phyloP scores from a whole-genome alignment of 768 basidiomycete species.

The Mycena kentingensis region DNA sequence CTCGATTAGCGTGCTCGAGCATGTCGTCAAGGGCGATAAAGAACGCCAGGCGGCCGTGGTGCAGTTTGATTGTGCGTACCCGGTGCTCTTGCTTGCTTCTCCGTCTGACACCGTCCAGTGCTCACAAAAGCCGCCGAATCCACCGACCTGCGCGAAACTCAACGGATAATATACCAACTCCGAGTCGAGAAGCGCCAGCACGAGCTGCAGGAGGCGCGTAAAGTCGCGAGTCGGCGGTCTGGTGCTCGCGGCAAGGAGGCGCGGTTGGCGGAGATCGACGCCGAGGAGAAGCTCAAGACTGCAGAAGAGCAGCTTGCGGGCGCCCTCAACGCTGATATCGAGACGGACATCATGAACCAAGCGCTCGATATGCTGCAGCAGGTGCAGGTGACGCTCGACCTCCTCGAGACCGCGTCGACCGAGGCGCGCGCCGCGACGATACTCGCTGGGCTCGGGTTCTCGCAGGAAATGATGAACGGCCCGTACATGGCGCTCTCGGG shows the following conservation, averaged over 20 bases:
- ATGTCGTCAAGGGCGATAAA: conserved; percentile 47
- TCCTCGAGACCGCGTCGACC: conserved; percentile 41
- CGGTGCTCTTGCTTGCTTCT: conserved; percentile 3
- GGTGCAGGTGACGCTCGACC: conserved; percentile 13
- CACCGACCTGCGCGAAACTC: conserved; percentile 20
- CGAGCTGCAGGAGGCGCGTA: conserved; percentile 38
- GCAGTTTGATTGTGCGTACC: conserved; percentile 31
- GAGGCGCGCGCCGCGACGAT: conserved; percentile 54
- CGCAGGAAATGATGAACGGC: conserved; percentile 36
- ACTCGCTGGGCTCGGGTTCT: conserved; percentile 63
- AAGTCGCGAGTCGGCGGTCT: conserved; percentile 52
- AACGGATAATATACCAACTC: conserved; percentile 32
- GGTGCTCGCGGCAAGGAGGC: conserved; percentile 61
- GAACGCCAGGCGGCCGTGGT: conserved; percentile 35
- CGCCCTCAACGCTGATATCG: conserved; percentile 25
- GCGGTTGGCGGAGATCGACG: conserved; percentile 49
- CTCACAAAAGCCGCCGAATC: conserved; percentile 33
- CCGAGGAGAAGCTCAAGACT: conserved; percentile 43
- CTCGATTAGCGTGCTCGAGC: conserved; percentile 36
- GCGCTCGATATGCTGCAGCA: conserved; percentile 25
- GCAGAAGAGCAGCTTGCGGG: conserved; percentile 30
- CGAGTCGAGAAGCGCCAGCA: conserved; percentile 32
- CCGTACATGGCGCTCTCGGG: conserved; percentile 55
- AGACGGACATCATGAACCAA: conserved; percentile 21
- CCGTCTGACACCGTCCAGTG: conserved; percentile 14